Evolutionary conservation across 768 basidiomycete species (phyloP).

Genomic region (Royoungia palumana): DNA sequence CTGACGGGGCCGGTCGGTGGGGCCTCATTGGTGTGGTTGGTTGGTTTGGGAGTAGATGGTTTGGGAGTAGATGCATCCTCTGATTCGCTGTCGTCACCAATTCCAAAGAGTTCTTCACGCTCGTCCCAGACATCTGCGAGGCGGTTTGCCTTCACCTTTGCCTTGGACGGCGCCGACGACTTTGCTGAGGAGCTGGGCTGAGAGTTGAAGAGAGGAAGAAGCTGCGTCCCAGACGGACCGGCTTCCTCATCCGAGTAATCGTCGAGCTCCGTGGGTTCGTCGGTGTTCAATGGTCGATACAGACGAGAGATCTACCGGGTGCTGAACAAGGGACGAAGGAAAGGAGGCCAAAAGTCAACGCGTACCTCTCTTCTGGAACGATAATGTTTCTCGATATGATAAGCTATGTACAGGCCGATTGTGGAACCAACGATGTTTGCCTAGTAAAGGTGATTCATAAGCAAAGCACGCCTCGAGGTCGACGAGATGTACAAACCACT

Average conservation of each 20-base stretch:
- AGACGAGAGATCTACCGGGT: conserved; percentile 63
- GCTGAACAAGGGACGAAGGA: conserved; percentile 1
- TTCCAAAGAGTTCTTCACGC: conserved; percentile 68
- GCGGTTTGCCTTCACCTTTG: conserved; percentile 33
- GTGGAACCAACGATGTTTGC: conserved; percentile 76
- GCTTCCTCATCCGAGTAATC: conserved; percentile 45
- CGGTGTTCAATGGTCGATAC: conserved; percentile 66
- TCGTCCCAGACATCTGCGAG: conserved; percentile 74
- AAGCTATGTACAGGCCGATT: conserved; percentile 63
- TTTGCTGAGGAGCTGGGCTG: conserved; percentile 17
- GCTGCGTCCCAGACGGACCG: conserved; percentile 44
- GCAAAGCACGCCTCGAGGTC: conserved; percentile 7
- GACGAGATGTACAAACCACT: conserved; percentile 43
- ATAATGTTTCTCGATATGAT: conserved; percentile 70
- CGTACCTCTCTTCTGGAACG: conserved; percentile 74
- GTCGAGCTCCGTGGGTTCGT: conserved; percentile 49
- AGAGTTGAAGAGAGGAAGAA: conserved; percentile 51
- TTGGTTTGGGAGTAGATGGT: conserved; percentile 7
- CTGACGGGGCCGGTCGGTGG: conserved; percentile 3
- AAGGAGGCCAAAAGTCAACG: not conserved
- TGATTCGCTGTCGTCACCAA: conserved; percentile 61
- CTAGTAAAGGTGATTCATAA: conserved; percentile 35
- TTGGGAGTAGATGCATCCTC: conserved; percentile 40
- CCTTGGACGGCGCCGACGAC: conserved; percentile 24
- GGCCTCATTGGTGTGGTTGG: not conserved